Evolutionary conservation across 169 alveolate genomes (phyloP).

Genomic region (Blepharisma undulans): DNA sequence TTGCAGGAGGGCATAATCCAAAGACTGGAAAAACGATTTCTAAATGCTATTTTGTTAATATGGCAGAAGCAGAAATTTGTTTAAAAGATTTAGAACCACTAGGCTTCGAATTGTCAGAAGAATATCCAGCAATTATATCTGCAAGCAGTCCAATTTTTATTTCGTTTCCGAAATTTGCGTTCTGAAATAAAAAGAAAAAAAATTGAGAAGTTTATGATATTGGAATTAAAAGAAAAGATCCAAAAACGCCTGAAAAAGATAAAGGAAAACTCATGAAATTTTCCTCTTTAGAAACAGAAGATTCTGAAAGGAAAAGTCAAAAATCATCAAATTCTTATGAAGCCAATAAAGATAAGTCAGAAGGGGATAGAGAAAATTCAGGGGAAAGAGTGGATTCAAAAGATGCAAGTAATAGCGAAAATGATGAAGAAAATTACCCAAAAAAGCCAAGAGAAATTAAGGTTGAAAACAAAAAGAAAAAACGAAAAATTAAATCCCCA

Average conservation of each 20-base stretch:
- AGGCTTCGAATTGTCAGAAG: background rate
- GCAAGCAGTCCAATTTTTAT: background rate
- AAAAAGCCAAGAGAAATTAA: background rate
- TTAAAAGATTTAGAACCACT: background rate
- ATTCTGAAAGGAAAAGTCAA: background rate
- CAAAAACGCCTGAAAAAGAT: no score
- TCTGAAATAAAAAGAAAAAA: background rate
- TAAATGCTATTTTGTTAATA: background rate
- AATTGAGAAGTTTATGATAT: background rate
- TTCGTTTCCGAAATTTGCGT: background rate
- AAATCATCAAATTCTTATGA: background rate
- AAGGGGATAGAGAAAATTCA: background rate
- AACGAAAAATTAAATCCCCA: background rate
- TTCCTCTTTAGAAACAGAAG: background rate
- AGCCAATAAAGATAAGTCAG: background rate
- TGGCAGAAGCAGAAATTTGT: background rate
- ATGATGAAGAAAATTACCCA: background rate
- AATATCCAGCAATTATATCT: background rate
- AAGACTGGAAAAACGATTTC: background rate
- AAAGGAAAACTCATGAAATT: background rate
- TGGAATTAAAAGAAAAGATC: background rate
- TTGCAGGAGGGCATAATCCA: constrained; percentile 6
- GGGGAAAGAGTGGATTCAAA: background rate
- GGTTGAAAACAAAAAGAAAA: background rate
- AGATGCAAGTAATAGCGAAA: background rate